phyloP scores from a whole-genome alignment of 2,329 filamentous ascomycete species.

The Penicillium verrucosum region DNA sequence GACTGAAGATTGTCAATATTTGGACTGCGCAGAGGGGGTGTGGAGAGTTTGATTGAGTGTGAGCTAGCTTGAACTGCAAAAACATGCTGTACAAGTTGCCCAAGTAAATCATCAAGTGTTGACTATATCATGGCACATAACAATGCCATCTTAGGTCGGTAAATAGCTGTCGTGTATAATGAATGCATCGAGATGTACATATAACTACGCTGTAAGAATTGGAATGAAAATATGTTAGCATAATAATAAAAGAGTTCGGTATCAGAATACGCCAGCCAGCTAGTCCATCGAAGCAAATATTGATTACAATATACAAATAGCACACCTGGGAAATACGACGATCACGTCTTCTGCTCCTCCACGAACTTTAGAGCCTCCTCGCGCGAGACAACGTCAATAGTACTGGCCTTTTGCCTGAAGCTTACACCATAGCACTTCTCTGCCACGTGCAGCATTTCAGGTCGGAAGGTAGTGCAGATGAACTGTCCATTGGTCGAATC shows the following conservation, averaged over 20 bases:
- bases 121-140: neutral
- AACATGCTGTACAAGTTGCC: neutral
- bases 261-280: constrained; percentile 17
- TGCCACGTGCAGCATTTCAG: constrained; percentile 91
- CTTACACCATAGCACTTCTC: constrained; percentile 98
- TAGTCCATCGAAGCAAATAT: constrained; percentile 13
- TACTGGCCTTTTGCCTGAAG: constrained; percentile 87
- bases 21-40: constrained; percentile 22
- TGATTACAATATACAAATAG: constrained; percentile 12
- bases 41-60: constrained; percentile 27
- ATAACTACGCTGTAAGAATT: neutral
- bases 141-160: neutral
- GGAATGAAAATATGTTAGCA: neutral
- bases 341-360: constrained; percentile 67
- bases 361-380: constrained; percentile 92
- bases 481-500: constrained; percentile 66
- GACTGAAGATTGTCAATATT: constrained; percentile 37
- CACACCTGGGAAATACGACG: neutral
- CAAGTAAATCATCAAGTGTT: neutral
- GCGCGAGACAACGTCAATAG: constrained; percentile 81
- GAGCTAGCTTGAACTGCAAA: constrained; percentile 12
- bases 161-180: neutral
- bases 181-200: neutral
- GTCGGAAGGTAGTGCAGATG: constrained; percentile 97
- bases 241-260: constrained; percentile 13